A percentile compares a stretch with the other conserved stretches of the same genome.
Conservation (phyloP, 2,329 filamentous ascomycete species). For the Cytospora chrysosperma region DNA sequence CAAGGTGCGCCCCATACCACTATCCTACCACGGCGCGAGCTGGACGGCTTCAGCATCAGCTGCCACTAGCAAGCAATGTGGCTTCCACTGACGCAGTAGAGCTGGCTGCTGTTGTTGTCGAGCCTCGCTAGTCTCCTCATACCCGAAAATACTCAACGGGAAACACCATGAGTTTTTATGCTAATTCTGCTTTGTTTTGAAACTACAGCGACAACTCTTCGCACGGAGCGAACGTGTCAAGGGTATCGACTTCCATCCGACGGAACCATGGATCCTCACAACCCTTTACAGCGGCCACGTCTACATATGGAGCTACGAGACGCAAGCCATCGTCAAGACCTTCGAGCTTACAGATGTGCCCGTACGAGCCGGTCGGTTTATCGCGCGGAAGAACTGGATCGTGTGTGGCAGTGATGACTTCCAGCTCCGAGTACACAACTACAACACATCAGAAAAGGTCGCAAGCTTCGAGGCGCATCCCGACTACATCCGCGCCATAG, state of each 20-base stretch:
- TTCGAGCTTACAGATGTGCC: slow-evolving; percentile 99
- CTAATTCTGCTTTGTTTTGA: slow-evolving; percentile 37
- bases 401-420: slow-evolving; percentile 95
- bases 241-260: slow-evolving; percentile 94
- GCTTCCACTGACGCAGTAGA: not conserved
- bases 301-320: slow-evolving; percentile 99
- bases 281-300: slow-evolving; percentile 69
- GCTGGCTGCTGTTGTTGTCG: not conserved
- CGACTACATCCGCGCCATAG: slow-evolving; percentile 96
- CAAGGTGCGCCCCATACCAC: slow-evolving; percentile 19
- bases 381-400: slow-evolving; percentile 99
- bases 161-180: not conserved
- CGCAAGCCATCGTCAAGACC: slow-evolving; percentile 94
- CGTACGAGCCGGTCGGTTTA: slow-evolving; percentile 92
- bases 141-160: not conserved
- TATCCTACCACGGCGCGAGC: not conserved
- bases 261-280: slow-evolving; percentile 50
- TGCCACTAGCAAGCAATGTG: not conserved
- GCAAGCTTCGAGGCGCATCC: slow-evolving; percentile 96
- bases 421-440: slow-evolving; percentile 88
- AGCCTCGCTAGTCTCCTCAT: not conserved
- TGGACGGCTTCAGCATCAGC: not conserved
- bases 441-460: slow-evolving; percentile 99
- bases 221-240: slow-evolving; percentile 95
- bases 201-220: slow-evolving; percentile 73